phyloP scores from a whole-genome alignment of 164 flowering plant genomes.

The Berberis vulgaris region DNA sequence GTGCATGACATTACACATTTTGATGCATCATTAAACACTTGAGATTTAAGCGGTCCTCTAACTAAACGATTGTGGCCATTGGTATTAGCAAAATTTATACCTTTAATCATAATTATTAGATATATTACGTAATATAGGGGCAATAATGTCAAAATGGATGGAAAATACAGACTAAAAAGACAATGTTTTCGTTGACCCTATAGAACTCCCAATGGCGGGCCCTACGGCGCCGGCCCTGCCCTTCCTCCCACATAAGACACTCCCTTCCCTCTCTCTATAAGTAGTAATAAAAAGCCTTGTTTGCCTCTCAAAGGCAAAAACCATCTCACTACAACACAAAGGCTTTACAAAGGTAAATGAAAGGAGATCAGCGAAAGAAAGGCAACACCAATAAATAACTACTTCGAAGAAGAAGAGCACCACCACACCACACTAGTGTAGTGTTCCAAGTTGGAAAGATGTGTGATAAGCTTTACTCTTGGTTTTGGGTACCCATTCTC shows the following conservation, averaged over 20 bases:
- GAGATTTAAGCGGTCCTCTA: too few relatives aligned
- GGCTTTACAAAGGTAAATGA: background rate
- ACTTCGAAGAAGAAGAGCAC: constrained; percentile 1
- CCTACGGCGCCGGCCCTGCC: constrained; percentile 73
- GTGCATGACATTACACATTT: too few relatives aligned
- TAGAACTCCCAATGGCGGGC: constrained; percentile 56
- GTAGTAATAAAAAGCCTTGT: constrained; percentile 9
- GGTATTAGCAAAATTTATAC: too few relatives aligned
- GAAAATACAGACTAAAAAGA: too few relatives aligned
- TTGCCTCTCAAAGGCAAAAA: constrained; percentile 8
- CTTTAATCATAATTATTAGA: too few relatives aligned
- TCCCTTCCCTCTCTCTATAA: constrained; percentile 12
- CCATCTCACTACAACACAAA: background rate
- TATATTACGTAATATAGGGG: constrained; percentile 10
- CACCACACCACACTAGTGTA: background rate
- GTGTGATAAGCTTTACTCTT: background rate
- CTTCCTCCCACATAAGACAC: constrained; percentile 3
- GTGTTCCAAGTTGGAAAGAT: constrained; percentile 1
- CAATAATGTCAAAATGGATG: constrained; percentile 12
- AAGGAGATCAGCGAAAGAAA: constrained; percentile 8
- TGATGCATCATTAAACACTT: too few relatives aligned
- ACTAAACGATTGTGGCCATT: too few relatives aligned
- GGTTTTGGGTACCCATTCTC: constrained; percentile 23
- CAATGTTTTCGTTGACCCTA: constrained; percentile 45
- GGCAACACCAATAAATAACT: constrained; percentile 1